Evolutionary conservation across 2,329 filamentous ascomycete genomes (phyloP).

Genomic region (Phaeomoniella chlamydospora): DNA sequence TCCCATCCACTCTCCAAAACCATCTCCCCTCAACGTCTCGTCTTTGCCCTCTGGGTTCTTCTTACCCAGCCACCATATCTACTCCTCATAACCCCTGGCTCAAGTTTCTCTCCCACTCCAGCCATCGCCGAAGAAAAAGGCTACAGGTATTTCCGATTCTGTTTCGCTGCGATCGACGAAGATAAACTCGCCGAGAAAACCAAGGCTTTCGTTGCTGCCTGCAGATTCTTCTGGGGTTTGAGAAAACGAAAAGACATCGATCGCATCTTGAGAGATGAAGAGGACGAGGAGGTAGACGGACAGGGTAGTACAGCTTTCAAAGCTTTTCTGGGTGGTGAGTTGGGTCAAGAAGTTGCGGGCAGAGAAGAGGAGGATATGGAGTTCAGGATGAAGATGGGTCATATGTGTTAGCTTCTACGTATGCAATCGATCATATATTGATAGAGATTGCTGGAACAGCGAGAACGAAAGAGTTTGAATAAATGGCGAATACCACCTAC

Average conservation of each 20-base stretch:
- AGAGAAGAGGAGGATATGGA: not conserved
- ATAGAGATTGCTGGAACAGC: too few species aligned
- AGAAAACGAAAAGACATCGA: constrained; percentile 53
- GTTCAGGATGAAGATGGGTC: not conserved
- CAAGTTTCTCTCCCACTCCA: constrained; percentile 56
- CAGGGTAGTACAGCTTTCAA: not conserved
- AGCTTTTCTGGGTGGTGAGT: not conserved
- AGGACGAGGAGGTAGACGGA: constrained; percentile 4
- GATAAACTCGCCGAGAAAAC: constrained; percentile 50
- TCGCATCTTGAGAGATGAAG: constrained; percentile 34
- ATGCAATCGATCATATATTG: too few species aligned
- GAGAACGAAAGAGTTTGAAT: too few species aligned
- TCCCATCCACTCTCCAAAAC: constrained; percentile 53
- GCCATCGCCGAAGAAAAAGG: constrained; percentile 43
- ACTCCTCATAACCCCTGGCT: constrained; percentile 56
- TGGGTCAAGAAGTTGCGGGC: not conserved
- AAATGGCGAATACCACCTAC: too few species aligned
- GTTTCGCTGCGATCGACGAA: constrained; percentile 72
- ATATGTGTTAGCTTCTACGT: too few species aligned
- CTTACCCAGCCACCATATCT: constrained; percentile 55
- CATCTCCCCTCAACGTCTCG: constrained; percentile 41
- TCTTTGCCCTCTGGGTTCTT: constrained; percentile 54
- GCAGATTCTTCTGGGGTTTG: constrained; percentile 64
- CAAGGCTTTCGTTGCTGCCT: constrained; percentile 51
- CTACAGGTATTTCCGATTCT: constrained; percentile 63